Evolutionary conservation across 441 rosid genomes (phyloP).

Genomic region (Eutrema salsugineum): DNA sequence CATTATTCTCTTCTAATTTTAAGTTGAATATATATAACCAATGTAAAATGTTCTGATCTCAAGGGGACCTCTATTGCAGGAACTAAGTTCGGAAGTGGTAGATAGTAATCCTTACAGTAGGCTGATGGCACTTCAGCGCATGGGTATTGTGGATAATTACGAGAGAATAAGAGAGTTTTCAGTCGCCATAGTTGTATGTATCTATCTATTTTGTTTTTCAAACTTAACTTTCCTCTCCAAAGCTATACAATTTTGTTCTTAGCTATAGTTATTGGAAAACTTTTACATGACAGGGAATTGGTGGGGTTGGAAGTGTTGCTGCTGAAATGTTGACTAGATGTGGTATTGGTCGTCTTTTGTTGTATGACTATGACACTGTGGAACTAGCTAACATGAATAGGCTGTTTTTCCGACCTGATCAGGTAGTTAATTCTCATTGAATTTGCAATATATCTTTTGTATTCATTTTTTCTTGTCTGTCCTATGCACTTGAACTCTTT

Average conservation of each 20-base stretch:
- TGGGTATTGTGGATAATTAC: slow-evolving; percentile 91
- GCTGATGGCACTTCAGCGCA: slow-evolving; percentile 98
- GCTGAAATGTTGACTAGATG: slow-evolving; percentile 99
- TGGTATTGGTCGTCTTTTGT: slow-evolving; percentile 93
- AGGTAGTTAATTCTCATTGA: slow-evolving; percentile 42
- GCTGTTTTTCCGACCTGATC: slow-evolving; percentile 95
- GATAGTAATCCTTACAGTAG: slow-evolving; percentile 97
- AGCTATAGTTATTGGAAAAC: background rate
- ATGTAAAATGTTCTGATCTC: background rate
- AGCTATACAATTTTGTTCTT: background rate
- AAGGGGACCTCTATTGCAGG: slow-evolving; percentile 43
- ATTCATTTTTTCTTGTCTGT: background rate
- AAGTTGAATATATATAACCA: background rate
- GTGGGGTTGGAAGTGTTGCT: slow-evolving; percentile 99
- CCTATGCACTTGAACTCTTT: background rate
- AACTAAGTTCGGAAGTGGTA: slow-evolving; percentile 94
- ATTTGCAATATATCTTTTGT: background rate
- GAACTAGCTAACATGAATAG: slow-evolving; percentile 98
- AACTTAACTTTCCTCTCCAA: background rate
- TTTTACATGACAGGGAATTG: slow-evolving; percentile 64
- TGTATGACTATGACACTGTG: slow-evolving; percentile 94
- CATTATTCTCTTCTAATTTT: slow-evolving; percentile 3
- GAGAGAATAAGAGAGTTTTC: slow-evolving; percentile 88
- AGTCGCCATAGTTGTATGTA: slow-evolving; percentile 92
- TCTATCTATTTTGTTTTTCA: slow-evolving; percentile 36